Conservation (phyloP, 768 basidiomycete species). For the Mycena latifolia region DNA sequence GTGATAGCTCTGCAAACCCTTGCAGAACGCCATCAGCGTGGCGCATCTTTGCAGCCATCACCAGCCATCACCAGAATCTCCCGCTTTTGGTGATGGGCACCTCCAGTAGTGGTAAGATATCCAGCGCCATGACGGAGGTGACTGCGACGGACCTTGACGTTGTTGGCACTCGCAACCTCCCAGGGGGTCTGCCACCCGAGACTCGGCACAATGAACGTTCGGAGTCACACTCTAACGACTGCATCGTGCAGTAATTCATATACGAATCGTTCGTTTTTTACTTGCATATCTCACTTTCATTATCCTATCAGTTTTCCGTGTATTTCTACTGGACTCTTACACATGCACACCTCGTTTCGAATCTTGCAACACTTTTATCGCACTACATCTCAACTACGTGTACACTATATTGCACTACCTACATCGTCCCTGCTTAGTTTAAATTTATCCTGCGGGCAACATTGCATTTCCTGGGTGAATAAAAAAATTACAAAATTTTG, state of each 20-base stretch:
- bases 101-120: slow-evolving; percentile 45
- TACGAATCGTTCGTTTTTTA: slow-evolving; percentile 20
- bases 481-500: too few species aligned
- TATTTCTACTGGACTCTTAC: slow-evolving; percentile 23
- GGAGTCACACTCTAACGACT: slow-evolving; percentile 57
- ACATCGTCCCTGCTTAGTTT: slow-evolving; percentile 33
- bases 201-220: slow-evolving; percentile 53
- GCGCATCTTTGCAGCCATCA: too few species aligned
- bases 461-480: too few species aligned
- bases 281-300: slow-evolving; percentile 30
- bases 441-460: slow-evolving; percentile 24
- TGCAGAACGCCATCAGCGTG: too few species aligned
- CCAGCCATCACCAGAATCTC: too few species aligned
- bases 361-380: slow-evolving; percentile 31
- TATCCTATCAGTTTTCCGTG: slow-evolving; percentile 22
- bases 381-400: slow-evolving; percentile 26
- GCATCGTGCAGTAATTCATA: slow-evolving; percentile 59
- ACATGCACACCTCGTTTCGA: slow-evolving; percentile 28
- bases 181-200: slow-evolving; percentile 52
- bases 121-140: slow-evolving; percentile 64
- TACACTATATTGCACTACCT: slow-evolving; percentile 26
- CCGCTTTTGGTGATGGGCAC: too few species aligned
- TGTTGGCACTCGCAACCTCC: slow-evolving; percentile 41
- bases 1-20: too few species aligned
- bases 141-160: slow-evolving; percentile 42